A percentile compares a stretch with the other conserved stretches of the same genome.
phyloP scores from a whole-genome alignment of 768 basidiomycete genomes.

The Podaxis sp. region DNA sequence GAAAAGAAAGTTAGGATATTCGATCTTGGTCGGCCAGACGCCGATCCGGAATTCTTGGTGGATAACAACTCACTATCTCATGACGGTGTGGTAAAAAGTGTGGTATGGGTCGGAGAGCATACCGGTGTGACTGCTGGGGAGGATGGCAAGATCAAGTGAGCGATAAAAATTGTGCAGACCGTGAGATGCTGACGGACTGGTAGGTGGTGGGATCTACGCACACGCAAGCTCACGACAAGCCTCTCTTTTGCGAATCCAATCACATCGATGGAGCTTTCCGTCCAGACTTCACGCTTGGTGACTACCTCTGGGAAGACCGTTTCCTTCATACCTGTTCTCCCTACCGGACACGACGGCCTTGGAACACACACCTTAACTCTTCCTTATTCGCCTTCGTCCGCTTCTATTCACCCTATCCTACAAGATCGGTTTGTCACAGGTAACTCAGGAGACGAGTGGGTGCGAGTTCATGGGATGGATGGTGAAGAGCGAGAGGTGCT shows the following conservation, averaged over 20 bases:
- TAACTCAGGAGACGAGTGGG: constrained; percentile 91
- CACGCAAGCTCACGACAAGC: constrained; percentile 65
- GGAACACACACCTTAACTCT: constrained; percentile 77
- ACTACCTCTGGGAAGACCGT: constrained; percentile 92
- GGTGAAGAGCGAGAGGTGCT: constrained; percentile 90
- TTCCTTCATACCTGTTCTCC: constrained; percentile 80
- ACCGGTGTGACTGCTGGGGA: constrained; percentile 90
- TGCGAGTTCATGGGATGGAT: constrained; percentile 86
- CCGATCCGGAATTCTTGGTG: constrained; percentile 78
- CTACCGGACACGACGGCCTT: constrained; percentile 57
- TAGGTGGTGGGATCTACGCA: constrained; percentile 97
- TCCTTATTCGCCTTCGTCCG: constrained; percentile 87
- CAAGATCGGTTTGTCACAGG: constrained; percentile 94
- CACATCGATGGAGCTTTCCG: constrained; percentile 92
- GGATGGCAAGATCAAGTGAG: constrained; percentile 86
- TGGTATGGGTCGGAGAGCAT: constrained; percentile 89
- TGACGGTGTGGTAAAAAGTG: constrained; percentile 88
- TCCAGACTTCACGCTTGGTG: constrained; percentile 77
- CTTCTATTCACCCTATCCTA: constrained; percentile 87
- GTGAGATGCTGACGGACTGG: constrained; percentile 17
- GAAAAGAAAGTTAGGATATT: constrained; percentile 98
- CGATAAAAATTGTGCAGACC: constrained; percentile 7
- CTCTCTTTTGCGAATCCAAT: constrained; percentile 77
- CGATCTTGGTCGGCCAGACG: constrained; percentile 83
- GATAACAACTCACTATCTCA: constrained; percentile 66